phyloP scores from a whole-genome alignment of 2,329 filamentous ascomycete genomes.

The Venturia carpophila region DNA sequence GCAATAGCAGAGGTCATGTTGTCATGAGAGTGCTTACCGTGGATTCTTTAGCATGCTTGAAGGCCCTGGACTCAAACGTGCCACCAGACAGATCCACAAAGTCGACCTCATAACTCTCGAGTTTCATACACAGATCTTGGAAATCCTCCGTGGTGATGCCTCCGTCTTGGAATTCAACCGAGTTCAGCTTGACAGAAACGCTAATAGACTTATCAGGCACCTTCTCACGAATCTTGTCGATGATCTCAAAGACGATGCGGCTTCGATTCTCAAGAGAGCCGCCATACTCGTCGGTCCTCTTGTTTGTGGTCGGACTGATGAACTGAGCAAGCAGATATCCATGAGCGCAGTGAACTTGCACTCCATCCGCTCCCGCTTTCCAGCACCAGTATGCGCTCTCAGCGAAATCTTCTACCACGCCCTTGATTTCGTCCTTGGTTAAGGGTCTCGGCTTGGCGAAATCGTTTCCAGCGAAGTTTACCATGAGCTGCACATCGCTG shows the following conservation, averaged over 20 bases:
- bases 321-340: slow-evolving; percentile 34
- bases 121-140: slow-evolving; percentile 38
- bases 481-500: slow-evolving; percentile 39
- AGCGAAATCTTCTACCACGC: slow-evolving; percentile 52
- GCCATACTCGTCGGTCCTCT: slow-evolving; percentile 42
- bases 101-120: slow-evolving; percentile 45
- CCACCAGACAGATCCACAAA: slow-evolving; percentile 55
- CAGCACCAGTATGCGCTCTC: slow-evolving; percentile 55
- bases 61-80: slow-evolving; percentile 50
- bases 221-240: slow-evolving; percentile 41
- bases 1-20: background rate
- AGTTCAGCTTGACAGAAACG: slow-evolving; percentile 52
- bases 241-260: slow-evolving; percentile 46
- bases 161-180: slow-evolving; percentile 48
- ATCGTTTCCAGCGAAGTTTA: slow-evolving; percentile 27
- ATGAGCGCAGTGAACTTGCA: slow-evolving; percentile 34
- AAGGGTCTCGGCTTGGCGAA: slow-evolving; percentile 14
- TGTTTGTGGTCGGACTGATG: slow-evolving; percentile 41
- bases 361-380: slow-evolving; percentile 52
- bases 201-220: slow-evolving; percentile 33
- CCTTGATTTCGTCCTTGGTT: slow-evolving; percentile 31
- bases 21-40: slow-evolving; percentile 27
- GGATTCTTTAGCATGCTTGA: slow-evolving; percentile 45
- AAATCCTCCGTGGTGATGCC: slow-evolving; percentile 47
- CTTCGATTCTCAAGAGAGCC: slow-evolving; percentile 44